Evolutionary conservation across 345 rosid genomes (phyloP), one percentile per base, ranked within the genome.

Genomic region (Sonneratia alba): DNA sequence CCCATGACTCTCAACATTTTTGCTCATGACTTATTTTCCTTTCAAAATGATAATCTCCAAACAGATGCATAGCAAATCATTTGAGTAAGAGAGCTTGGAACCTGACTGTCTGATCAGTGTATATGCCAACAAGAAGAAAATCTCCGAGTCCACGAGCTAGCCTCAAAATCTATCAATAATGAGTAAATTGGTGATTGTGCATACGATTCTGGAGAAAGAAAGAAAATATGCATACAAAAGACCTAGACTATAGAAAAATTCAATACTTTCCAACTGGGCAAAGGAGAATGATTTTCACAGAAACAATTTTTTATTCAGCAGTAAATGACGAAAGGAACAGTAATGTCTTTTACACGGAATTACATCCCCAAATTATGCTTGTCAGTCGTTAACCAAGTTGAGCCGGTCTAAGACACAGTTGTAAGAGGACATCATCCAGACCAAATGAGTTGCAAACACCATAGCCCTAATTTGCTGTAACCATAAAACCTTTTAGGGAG

Each of bases 111-210:
- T 76, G 88, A 78, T 89, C 96, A 77, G 83, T 82, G 80, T 87
- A 86, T 70, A 88, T 83, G 15, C 92, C 96, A 74, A 89, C 96
- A 65, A 89, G 87, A 76, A 89, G 92, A 78, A 89, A 89, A 79
- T 89, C 90, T 71, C 96, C 92, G 71, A 89, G 92, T 43, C 79
- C 89, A 51, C 85, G 82, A 67, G 96, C 92, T 77, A 83, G 49
- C 80, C 88, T 84, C 74, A 89, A 78, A 76, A 87, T 86, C 96
- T 85, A 59, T 38, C 67, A 38, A 36, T 69, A 18, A 56, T 18
- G 68, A 66, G 68, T 62, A 15, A 72, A 63, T 66, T 49, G 67
- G 68, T 4, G n/a, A 72, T 8, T 14, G 37, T 21, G 61, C 37
- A 61, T 12, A 24, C 40, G 22, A 36, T 34, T n/a, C 3, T 3